Evolutionary conservation across 108 stramenopile genomes (phyloP).

Genomic region (Fragilaria crotonensis): DNA sequence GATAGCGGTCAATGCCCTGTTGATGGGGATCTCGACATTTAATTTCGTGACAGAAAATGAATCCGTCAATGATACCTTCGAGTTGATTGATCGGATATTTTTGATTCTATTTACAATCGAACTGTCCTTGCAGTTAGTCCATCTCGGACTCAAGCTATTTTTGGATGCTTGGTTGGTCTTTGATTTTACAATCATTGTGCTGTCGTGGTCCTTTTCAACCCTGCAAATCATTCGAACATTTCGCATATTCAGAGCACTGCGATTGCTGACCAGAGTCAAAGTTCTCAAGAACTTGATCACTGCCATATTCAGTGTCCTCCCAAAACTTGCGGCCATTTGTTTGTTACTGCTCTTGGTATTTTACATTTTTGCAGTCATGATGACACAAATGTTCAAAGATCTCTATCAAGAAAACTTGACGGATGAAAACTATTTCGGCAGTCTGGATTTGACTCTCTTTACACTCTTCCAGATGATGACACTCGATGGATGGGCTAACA

Average conservation of each 20-base stretch:
- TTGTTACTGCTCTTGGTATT: slow-evolving; percentile 18
- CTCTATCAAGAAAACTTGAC: slow-evolving; percentile 20
- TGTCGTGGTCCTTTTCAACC: slow-evolving; percentile 22
- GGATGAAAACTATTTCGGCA: slow-evolving; percentile 25
- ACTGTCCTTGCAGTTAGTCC: slow-evolving; percentile 23
- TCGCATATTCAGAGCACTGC: slow-evolving; percentile 22
- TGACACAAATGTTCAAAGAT: slow-evolving; percentile 24
- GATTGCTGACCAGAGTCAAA: slow-evolving; percentile 23
- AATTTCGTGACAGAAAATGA: slow-evolving; percentile 28
- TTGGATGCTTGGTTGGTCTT: slow-evolving; percentile 25
- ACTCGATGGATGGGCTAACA: slow-evolving; percentile 33
- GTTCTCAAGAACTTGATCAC: slow-evolving; percentile 12
- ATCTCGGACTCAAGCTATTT: slow-evolving; percentile 17
- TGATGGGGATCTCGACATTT: slow-evolving; percentile 32
- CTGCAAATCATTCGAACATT: slow-evolving; percentile 31
- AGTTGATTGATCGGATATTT: slow-evolving; percentile 16
- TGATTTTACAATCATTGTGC: slow-evolving; percentile 25
- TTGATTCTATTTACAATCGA: slow-evolving; percentile 27
- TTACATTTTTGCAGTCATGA: slow-evolving; percentile 31
- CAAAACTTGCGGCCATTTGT: slow-evolving; percentile 21
- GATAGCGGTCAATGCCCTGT: slow-evolving; percentile 24
- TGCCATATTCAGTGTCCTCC: slow-evolving; percentile 17
- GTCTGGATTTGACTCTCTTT: slow-evolving; percentile 26
- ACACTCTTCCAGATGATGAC: slow-evolving; percentile 44
- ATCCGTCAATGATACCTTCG: slow-evolving; percentile 10